Evolutionary conservation across 495 filamentous ascomycete species (phyloP).

Genomic region (Letharia lupina): DNA sequence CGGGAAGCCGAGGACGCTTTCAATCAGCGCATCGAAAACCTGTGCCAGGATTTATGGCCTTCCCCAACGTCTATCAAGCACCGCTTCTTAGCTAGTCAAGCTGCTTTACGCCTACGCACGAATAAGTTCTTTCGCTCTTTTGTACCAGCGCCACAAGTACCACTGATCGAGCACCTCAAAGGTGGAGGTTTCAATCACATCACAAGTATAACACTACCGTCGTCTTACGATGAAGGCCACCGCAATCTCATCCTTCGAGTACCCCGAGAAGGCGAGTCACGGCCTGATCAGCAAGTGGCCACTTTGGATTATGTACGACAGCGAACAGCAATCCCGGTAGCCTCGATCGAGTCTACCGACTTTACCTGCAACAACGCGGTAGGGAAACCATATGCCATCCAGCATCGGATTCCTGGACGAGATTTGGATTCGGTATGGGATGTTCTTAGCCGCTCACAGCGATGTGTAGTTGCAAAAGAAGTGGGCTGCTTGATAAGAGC

Average conservation of each 20-base stretch:
- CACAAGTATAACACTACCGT: constrained; percentile 14
- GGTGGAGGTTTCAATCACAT: constrained; percentile 22
- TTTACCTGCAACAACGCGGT: constrained; percentile 16
- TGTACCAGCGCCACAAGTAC: neutral
- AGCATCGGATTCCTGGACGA: constrained; percentile 14
- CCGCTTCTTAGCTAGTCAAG: neutral
- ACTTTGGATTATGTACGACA: constrained; percentile 14
- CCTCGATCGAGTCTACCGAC: constrained; percentile 1
- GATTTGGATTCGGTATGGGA: constrained; percentile 15
- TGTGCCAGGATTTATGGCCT: constrained; percentile 4
- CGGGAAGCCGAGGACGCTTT: neutral
- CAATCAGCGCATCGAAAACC: constrained; percentile 6
- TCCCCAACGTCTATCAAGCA: constrained; percentile 1
- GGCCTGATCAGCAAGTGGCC: constrained; percentile 16
- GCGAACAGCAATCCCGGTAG: constrained; percentile 13
- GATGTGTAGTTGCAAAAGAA: constrained; percentile 8
- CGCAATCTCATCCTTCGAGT: constrained; percentile 15
- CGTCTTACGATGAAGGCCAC: neutral
- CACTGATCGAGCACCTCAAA: constrained; percentile 18
- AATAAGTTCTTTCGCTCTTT: neutral
- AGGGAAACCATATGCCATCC: constrained; percentile 21
- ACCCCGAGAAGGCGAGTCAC: constrained; percentile 7
- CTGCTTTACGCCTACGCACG: neutral
- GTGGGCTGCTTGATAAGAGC: constrained; percentile 1
- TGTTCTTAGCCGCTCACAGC: constrained; percentile 17